phyloP scores from a whole-genome alignment of 1,284 basidiomycete genomes.

The Coniferiporia sulphurascens region DNA sequence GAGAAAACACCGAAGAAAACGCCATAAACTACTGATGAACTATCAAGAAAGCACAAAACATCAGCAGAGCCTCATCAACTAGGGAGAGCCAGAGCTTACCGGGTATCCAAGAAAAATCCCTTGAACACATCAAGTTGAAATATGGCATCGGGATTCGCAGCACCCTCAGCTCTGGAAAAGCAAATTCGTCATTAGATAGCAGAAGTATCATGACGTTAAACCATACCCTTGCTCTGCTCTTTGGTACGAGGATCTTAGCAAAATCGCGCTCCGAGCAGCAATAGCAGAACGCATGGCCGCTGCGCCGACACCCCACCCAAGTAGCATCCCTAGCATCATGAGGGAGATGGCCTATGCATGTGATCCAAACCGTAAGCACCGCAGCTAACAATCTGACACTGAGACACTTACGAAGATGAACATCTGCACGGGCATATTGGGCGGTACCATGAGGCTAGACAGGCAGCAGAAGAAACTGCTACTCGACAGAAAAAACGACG shows the following conservation, averaged over 20 bases:
- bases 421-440: conserved; percentile 34
- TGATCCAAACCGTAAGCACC: neutral
- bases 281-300: conserved; percentile 68
- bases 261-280: conserved; percentile 46
- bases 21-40: conserved; percentile 58
- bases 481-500: neutral
- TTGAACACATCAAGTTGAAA: conserved; percentile 51
- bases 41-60: conserved; percentile 22
- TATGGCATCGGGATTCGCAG: conserved; percentile 45
- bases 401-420: conserved; percentile 32
- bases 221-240: conserved; percentile 41
- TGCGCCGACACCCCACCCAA: conserved; percentile 74
- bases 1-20: conserved; percentile 65
- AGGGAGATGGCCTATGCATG: conserved; percentile 38
- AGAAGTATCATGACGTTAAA: neutral
- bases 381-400: neutral
- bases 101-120: conserved; percentile 64
- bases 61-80: conserved; percentile 11
- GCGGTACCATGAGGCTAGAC: conserved; percentile 32
- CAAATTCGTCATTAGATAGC: conserved; percentile 10
- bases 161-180: conserved; percentile 36
- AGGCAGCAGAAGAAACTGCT: conserved; percentile 33
- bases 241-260: conserved; percentile 45
- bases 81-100: conserved; percentile 27
- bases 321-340: conserved; percentile 50